Percentiles rank a stretch among this genome's conserved stretches.
Evolutionary conservation across 495 filamentous ascomycete genomes (phyloP).

Genomic region (Mytilinidion resinicola): DNA sequence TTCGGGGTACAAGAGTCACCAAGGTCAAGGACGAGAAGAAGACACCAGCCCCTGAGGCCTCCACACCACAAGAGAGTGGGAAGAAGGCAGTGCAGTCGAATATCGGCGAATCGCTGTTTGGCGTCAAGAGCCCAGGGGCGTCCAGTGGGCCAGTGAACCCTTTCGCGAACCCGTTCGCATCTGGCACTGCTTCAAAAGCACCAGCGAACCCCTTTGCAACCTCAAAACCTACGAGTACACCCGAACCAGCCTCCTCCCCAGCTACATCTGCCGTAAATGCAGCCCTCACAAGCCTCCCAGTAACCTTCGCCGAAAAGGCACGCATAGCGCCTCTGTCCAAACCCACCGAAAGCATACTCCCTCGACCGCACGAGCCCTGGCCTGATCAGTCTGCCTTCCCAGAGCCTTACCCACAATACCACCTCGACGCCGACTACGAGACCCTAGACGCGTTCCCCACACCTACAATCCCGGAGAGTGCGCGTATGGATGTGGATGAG

Average conservation of each 20-base stretch:
- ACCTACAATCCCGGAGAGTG: constrained; percentile 38
- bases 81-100: constrained; percentile 11
- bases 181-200: constrained; percentile 10
- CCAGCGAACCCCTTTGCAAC: constrained; percentile 43
- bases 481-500: constrained; percentile 52
- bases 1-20: constrained; percentile 56
- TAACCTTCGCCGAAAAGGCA: constrained; percentile 67
- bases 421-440: constrained; percentile 92
- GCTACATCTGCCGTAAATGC: constrained; percentile 27
- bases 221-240: constrained; percentile 53
- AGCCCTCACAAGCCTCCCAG: constrained; percentile 44
- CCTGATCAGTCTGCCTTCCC: constrained; percentile 60
- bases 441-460: constrained; percentile 53
- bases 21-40: constrained; percentile 27
- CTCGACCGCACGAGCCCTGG: constrained; percentile 58
- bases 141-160: constrained; percentile 43
- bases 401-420: constrained; percentile 62
- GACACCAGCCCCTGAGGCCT: background rate
- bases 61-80: constrained; percentile 20
- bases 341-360: constrained; percentile 29
- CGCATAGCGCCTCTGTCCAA: constrained; percentile 45
- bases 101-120: constrained; percentile 35
- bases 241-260: constrained; percentile 29
- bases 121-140: constrained; percentile 11
- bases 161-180: constrained; percentile 19